A percentile compares a stretch with the other conserved stretches of the same genome.
These are phyloP conservation scores for Lithocarpus polystachyus DNA, from an alignment of 306 rosid genomes.

Conservation along the genomic window DNA sequence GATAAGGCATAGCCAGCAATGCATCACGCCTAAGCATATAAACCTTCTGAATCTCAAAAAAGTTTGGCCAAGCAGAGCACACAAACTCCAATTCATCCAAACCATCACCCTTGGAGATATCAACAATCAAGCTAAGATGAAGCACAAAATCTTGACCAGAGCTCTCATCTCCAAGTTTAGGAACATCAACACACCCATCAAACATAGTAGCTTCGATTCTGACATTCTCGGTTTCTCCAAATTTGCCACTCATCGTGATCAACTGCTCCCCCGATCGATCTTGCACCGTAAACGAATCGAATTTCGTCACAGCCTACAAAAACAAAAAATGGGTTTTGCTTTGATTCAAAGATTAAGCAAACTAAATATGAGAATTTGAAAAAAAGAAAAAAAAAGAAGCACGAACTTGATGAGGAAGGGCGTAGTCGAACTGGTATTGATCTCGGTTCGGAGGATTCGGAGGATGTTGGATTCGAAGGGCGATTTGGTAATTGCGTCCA, in stretches of 20 bases:
- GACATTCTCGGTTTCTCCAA: constrained; percentile 56
- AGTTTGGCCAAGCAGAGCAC: constrained; percentile 81
- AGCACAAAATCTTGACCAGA: constrained; percentile 51
- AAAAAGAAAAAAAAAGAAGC: too few species aligned
- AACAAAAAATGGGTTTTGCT: too few species aligned
- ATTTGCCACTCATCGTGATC: constrained; percentile 56
- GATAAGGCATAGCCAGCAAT: constrained; percentile 42
- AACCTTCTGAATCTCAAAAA: constrained; percentile 60
- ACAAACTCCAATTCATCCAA: constrained; percentile 52
- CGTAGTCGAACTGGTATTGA: constrained; percentile 52
- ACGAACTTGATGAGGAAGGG: constrained; percentile 73
- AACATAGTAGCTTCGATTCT: constrained; percentile 81
- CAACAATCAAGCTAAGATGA: constrained; percentile 69
- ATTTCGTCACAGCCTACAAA: constrained; percentile 49
- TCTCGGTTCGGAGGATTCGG: constrained; percentile 63
- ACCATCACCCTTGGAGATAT: constrained; percentile 54
- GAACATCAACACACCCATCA: constrained; percentile 57
- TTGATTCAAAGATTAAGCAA: neutral
- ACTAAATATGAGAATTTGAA: neutral
- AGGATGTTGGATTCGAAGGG: constrained; percentile 65
- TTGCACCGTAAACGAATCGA: constrained; percentile 61
- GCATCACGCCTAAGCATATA: constrained; percentile 40
- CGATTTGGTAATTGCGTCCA: constrained; percentile 46
- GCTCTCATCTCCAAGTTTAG: constrained; percentile 50
- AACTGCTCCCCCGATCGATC: constrained; percentile 71